Base-by-base conservation (phyloP, 106 monocot genomes). In the Triglochin maritima region DNA sequence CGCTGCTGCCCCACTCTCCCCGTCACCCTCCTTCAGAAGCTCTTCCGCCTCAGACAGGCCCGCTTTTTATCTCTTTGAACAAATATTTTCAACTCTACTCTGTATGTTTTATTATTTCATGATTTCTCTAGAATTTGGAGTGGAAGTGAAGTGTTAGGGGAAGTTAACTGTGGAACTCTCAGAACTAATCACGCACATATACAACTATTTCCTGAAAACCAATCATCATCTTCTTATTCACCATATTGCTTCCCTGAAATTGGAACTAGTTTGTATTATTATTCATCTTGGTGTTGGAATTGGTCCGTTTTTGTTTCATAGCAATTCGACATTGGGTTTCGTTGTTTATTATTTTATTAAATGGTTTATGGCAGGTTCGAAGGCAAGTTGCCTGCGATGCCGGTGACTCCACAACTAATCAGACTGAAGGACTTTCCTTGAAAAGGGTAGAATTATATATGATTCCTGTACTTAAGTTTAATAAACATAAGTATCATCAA, bases 41-140 rank as follows among this genome's bases (percentile, higher is more conserved):
- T 92, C 65, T 98, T 98, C 75, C 83, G 98, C 4, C 53, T 92
- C 59, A 82, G 91, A 68, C 88, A 92, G 86, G 98, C 88, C 41
- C 11, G 65, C 4, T 7, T 16, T 52, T 5, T 17, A 9, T 64
- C 14, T 44, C n/a, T 71, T 2, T 48, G 12, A 4, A 4, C 59
- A 2, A 46, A 6, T 14, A 47, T 49, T 65, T 14, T 48, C 2
- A 29, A 8, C 8, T 59, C 59, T 29, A 8, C 2, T 59, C 59
- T n/a, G 16, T 59, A 2, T 3, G 41, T 7, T 17, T 59, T 41
- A 4, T 6, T 29, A 59, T 7, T 59, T 59, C 57, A 2, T n/a
- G 2, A 4, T 17, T 42, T 53, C 52, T 8, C 0, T 53, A 53
- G 12, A 57, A 10, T 57, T 57, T 13, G 57, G 55, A 55, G 8